Evolutionary conservation across 129 eudicot species (phyloP).

Genomic region (Flaveria trinervia): DNA sequence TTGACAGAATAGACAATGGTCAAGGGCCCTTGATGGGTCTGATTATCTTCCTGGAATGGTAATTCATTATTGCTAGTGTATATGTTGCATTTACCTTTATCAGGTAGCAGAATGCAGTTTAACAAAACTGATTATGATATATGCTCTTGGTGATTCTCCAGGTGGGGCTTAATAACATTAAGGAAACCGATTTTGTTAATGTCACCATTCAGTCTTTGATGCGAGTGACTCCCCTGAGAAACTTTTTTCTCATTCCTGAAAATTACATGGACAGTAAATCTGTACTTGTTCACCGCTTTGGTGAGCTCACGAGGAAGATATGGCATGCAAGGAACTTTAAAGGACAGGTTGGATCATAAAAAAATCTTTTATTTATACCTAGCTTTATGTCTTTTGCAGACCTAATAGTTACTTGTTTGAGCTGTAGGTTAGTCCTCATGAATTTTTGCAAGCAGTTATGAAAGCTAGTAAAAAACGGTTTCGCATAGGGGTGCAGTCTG

Average conservation of each 20-base stretch:
- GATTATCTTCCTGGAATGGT: slow-evolving; percentile 99
- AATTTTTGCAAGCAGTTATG: slow-evolving; percentile 96
- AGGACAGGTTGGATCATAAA: slow-evolving; percentile 70
- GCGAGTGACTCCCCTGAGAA: slow-evolving; percentile 97
- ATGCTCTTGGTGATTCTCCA: slow-evolving; percentile 31
- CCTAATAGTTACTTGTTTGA: not conserved
- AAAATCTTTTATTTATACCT: not conserved
- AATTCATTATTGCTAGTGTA: slow-evolving; percentile 15
- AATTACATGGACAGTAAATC: slow-evolving; percentile 77
- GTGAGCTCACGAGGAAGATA: slow-evolving; percentile 96
- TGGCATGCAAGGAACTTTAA: slow-evolving; percentile 97
- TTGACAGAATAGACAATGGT: slow-evolving; percentile 81
- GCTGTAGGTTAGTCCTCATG: slow-evolving; percentile 95
- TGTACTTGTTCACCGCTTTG: slow-evolving; percentile 89
- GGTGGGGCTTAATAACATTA: slow-evolving; percentile 95
- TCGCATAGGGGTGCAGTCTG: slow-evolving; percentile 87
- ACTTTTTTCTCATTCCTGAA: slow-evolving; percentile 91
- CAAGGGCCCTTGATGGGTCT: slow-evolving; percentile 99
- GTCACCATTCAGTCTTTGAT: slow-evolving; percentile 89
- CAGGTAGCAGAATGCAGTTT: not conserved
- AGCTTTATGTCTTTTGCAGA: not conserved
- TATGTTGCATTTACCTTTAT: not conserved
- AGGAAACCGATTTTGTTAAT: slow-evolving; percentile 92
- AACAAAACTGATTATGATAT: slow-evolving; percentile 10
- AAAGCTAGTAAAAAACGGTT: slow-evolving; percentile 84